Conservation (phyloP, 495 filamentous ascomycete species). For the Penicillium simplicissimum region DNA sequence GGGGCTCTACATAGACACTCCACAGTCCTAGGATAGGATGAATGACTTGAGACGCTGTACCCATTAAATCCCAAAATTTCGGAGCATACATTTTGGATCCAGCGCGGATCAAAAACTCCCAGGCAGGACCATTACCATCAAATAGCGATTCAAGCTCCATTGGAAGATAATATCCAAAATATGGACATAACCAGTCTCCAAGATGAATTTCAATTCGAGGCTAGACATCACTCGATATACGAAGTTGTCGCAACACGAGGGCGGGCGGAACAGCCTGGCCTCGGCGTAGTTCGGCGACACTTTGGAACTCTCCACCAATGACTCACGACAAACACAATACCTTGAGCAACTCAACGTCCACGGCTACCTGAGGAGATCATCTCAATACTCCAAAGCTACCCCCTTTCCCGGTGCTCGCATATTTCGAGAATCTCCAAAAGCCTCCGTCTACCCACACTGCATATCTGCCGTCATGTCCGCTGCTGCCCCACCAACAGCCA, state of each 20-base stretch:
- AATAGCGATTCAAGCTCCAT: not conserved
- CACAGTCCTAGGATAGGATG: not conserved
- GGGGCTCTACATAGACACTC: not conserved
- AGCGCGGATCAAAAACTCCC: not conserved
- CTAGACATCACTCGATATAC: not conserved
- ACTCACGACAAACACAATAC: not conserved
- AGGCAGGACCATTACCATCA: not conserved
- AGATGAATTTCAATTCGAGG: not conserved
- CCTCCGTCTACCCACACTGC: not conserved
- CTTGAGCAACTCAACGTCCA: not conserved
- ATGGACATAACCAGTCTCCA: not conserved
- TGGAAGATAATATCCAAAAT: not conserved
- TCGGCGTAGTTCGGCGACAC: not conserved
- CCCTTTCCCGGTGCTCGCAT: not conserved
- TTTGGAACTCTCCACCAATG: not conserved
- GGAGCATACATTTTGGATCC: not conserved
- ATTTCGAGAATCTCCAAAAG: not conserved
- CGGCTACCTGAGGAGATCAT: not conserved
- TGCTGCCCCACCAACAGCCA: slow-evolving; percentile 20
- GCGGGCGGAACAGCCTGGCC: not conserved
- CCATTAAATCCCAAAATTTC: not conserved
- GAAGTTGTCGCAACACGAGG: not conserved
- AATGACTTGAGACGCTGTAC: not conserved
- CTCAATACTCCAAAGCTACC: not conserved
- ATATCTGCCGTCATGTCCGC: slow-evolving; percentile 17